Percentiles rank a stretch among this genome's conserved stretches.
Evolutionary conservation across 305 asterid species (phyloP).

Genomic region (Fraxinus albicans): DNA sequence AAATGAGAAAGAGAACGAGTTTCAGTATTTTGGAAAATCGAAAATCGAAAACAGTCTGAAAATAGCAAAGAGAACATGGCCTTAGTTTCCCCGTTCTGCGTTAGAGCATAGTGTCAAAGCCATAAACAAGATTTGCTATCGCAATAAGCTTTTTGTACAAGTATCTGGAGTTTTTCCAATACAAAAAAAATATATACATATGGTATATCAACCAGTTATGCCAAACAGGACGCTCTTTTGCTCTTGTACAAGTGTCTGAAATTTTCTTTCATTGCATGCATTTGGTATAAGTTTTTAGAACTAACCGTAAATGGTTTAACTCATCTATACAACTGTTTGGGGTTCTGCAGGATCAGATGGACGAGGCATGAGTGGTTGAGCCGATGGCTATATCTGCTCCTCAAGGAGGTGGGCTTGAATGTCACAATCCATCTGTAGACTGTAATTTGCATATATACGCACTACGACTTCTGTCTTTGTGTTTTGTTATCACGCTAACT

Average conservation of each 20-base stretch:
- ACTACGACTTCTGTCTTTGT: conserved; percentile 22
- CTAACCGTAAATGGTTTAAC: conserved; percentile 4
- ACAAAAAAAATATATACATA: neutral
- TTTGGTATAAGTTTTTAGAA: neutral
- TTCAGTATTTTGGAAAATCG: no score
- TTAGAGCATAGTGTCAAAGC: neutral
- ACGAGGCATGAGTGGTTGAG: conserved; percentile 38
- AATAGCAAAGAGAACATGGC: no score
- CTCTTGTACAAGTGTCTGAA: neutral
- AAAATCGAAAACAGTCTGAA: no score
- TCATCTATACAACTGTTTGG: neutral
- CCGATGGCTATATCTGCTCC: conserved; percentile 29
- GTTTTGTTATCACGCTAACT: conserved; percentile 20
- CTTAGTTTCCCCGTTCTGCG: neutral
- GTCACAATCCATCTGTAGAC: conserved; percentile 40
- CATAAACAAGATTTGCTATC: neutral
- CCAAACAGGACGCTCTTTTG: neutral
- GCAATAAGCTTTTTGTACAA: neutral
- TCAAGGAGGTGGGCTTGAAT: conserved; percentile 50
- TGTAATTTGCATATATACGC: conserved; percentile 40
- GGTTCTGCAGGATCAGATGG: conserved; percentile 53
- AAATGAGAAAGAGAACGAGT: no score
- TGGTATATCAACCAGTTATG: neutral
- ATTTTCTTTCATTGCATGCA: neutral
- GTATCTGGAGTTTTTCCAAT: neutral